Base-by-base conservation (phyloP, 768 basidiomycete genomes). In the Tubosaeta sp. region DNA sequence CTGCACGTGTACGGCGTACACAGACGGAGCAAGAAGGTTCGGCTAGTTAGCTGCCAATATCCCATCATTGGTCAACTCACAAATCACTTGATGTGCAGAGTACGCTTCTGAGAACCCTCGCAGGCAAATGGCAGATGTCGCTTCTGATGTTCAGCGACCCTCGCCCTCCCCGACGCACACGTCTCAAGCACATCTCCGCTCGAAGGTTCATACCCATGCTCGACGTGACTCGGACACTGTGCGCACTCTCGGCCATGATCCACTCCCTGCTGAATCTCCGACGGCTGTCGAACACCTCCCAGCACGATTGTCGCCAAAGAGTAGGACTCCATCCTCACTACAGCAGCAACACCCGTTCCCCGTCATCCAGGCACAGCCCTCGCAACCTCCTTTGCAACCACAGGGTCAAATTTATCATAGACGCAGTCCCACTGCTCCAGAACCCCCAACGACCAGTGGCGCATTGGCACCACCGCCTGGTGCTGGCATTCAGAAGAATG, bases 211-310 rank as follows among this genome's bases (percentile, higher is more conserved):
- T 58, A 69, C 66, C 2, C 88, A 91, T 63, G 77, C 74, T 59
- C 82, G 88, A 46, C 79, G 82, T 26, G 88, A 90, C 52, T 90
- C 88, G 0, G 88, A 91, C 56, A 90, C 88, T 0, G 70, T 89
- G 27, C 85, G 84, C 42, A 78, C 74, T 7, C 65, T 71, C 13
- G 72, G 73, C 35, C 69, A 71, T 16, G 69, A 70, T 10, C 43
- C 69, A 32, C 63, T 59, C n/a, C 54, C 68, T 22, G 65, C 72
- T n/a, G 79, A 79, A 16, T 76, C 74, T 10, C 85, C 86, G 1
- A 85, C 85, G 1, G 75, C 76, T 5, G 73, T 82, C 19, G 80
- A 83, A 22, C 60, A 62, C 37, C 51, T 65, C 26, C 68, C 70
- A 39, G 51, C 22, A 29, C 66, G 68, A 29, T 32, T 66, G 22